Base-by-base conservation (phyloP, 768 basidiomycete species). In the Xanthoconium stramineum region DNA sequence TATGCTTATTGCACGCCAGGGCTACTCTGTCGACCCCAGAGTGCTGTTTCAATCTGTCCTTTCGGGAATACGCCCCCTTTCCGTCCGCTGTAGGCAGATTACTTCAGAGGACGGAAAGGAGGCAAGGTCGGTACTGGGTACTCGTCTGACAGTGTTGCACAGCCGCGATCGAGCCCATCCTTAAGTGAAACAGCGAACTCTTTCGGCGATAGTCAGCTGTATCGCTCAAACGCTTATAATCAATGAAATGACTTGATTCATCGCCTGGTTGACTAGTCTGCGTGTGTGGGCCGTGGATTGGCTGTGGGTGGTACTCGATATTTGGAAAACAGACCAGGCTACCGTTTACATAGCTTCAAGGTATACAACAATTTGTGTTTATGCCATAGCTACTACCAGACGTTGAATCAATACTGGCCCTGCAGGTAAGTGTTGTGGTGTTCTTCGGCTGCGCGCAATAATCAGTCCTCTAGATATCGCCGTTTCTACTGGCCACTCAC, bases 81-180 rank as follows among this genome's bases (percentile, higher is more conserved):
- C 64, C 64, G 64, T 65, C 64, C 61, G 64, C 59, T 64, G 61
- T 67, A 66, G 59, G 64, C 56, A 60, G 20, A 42, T 44, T 30
- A 42, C 61, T 46, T 58, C 65, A 64, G 56, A 47, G 65, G 57
- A 30, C 62, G 49, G 64, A 65, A 65, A 55, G 65, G 61, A 39
- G 53, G 56, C 42, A 52, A 47, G 29, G 42, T 51, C 11, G 17
- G 42, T 37, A n/a, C 54, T 8, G 19, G 17, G 33, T 44, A 33
- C 47, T 17, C n/a, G 33, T 36, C 50, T 42, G 43, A 58, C 35
- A 32, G 14, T 29, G 17, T 5, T 35, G 6, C 24, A 44, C 38
- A 44, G 33, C 43, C 14, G 30, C 37, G n/a, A n/a, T 38, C 13
- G 28, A 15, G 28, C 48, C n/a, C 30, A 12, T 10, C 47, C 17